phyloP scores from a whole-genome alignment of 257 asterid species.

The Solanum ahanhuiri region DNA sequence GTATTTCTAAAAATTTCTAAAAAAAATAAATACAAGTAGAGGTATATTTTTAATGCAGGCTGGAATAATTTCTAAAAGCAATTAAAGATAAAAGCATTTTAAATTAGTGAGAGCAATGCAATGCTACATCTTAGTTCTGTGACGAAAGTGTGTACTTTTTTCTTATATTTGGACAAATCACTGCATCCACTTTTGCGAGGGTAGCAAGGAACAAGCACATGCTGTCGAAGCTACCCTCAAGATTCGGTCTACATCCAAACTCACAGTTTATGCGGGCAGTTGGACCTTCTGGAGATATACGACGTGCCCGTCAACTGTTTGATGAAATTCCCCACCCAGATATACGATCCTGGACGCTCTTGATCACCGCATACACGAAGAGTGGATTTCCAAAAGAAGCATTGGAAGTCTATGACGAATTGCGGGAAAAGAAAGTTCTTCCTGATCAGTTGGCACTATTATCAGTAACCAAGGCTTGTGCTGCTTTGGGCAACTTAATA shows the following conservation, averaged over 20 bases:
- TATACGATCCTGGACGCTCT: slow-evolving; percentile 16
- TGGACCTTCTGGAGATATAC: slow-evolving; percentile 6
- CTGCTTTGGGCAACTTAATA: slow-evolving; percentile 26
- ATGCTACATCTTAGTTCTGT: neutral
- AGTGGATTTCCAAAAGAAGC: slow-evolving; percentile 16
- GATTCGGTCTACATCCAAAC: neutral
- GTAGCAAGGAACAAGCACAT: neutral
- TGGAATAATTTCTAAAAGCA: too few relatives aligned
- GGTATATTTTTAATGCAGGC: too few relatives aligned
- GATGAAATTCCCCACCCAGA: slow-evolving; percentile 18
- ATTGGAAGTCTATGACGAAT: slow-evolving; percentile 7
- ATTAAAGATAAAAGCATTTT: too few relatives aligned
- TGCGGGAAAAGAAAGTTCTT: neutral
- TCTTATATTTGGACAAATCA: neutral
- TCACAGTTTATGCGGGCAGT: neutral
- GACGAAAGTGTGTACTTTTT: neutral
- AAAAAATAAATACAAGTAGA: too few relatives aligned
- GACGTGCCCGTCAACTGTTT: slow-evolving; percentile 17
- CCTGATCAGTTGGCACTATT: slow-evolving; percentile 20
- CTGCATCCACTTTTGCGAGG: neutral
- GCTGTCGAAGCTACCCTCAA: neutral
- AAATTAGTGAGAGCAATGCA: too few relatives aligned
- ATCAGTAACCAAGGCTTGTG: slow-evolving; percentile 16
- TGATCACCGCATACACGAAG: slow-evolving; percentile 13
- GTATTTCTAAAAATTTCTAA: too few relatives aligned